Conservation (phyloP, 805 yeast species). For the Candida coleopterorum region DNA sequence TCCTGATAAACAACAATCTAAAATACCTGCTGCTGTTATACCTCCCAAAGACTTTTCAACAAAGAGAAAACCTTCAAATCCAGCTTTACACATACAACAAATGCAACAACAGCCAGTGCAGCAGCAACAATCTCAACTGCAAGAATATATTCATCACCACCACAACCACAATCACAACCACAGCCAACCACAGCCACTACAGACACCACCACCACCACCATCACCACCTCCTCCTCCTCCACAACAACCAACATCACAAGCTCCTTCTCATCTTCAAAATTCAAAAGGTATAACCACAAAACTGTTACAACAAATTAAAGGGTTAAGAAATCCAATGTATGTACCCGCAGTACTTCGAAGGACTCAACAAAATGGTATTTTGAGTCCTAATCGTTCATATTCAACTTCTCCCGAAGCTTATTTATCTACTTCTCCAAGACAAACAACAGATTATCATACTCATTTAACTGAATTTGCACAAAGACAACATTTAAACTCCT, state of each 20-base stretch:
- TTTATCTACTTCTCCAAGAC: slow-evolving; percentile 4
- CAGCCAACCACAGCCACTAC: slow-evolving; percentile 1
- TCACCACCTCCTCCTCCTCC: slow-evolving; percentile 2
- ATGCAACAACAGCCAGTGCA: slow-evolving; percentile 1
- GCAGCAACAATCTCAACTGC: too few relatives aligned
- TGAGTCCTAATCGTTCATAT: slow-evolving; percentile 9
- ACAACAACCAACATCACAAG: slow-evolving; percentile 4
- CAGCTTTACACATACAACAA: slow-evolving; percentile 1
- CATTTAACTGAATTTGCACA: slow-evolving; percentile 5
- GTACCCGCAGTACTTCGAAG: slow-evolving; percentile 78
- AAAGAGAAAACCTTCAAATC: slow-evolving; percentile 9
- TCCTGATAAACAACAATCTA: slow-evolving; percentile 4
- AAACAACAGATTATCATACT: not conserved
- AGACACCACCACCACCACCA: slow-evolving; percentile 1
- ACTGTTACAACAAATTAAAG: slow-evolving; percentile 64
- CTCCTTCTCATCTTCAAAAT: slow-evolving; percentile 3
- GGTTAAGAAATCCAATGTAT: slow-evolving; percentile 82
- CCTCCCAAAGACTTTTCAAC: slow-evolving; percentile 15
- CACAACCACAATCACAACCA: slow-evolving; percentile 3
- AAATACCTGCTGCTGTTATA: slow-evolving; percentile 20
- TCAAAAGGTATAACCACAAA: slow-evolving; percentile 15
- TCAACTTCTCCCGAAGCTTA: slow-evolving; percentile 10
- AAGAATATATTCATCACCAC: slow-evolving; percentile 2
- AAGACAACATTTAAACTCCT: slow-evolving; percentile 10
- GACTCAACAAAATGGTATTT: slow-evolving; percentile 22